Conservation (phyloP, 345 rosid species). For the Fremontodendron californicum region DNA sequence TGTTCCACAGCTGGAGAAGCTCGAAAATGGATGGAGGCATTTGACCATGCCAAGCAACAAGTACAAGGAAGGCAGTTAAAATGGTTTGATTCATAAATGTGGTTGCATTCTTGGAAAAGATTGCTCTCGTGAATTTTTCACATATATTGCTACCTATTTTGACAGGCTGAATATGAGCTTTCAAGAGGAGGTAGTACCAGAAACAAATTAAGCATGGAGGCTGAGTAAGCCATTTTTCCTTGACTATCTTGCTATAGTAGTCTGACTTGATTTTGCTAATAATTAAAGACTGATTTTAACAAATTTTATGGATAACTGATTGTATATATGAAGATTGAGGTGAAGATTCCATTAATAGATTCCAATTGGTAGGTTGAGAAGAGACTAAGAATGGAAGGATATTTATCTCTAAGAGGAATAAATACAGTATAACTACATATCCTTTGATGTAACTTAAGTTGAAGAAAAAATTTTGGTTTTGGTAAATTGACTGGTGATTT, state of each 20-base stretch:
- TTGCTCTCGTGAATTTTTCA: constrained; percentile 4
- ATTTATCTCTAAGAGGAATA: neutral
- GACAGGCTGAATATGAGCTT: constrained; percentile 78
- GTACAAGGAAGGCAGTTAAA: constrained; percentile 30
- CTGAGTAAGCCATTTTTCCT: constrained; percentile 53
- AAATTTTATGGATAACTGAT: neutral
- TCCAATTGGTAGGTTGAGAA: neutral
- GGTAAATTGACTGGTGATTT: neutral
- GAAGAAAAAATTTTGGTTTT: neutral
- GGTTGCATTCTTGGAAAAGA: neutral
- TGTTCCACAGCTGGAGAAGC: constrained; percentile 89
- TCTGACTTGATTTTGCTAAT: neutral
- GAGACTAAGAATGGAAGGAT: neutral
- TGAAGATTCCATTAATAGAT: neutral
- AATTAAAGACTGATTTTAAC: neutral
- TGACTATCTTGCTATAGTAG: constrained; percentile 13
- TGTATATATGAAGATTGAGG: neutral
- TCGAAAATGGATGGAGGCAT: constrained; percentile 84
- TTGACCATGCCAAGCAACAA: constrained; percentile 95
- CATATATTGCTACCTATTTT: constrained; percentile 11
- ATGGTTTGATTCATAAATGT: neutral
- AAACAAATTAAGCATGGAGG: constrained; percentile 70
- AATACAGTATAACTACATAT: neutral
- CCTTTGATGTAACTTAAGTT: neutral
- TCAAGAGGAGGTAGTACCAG: constrained; percentile 59